A percentile compares a stretch with the other conserved stretches of the same genome.
Conservation (phyloP, 2,329 filamentous ascomycete species). For the Dothiorella sarmentorum region DNA sequence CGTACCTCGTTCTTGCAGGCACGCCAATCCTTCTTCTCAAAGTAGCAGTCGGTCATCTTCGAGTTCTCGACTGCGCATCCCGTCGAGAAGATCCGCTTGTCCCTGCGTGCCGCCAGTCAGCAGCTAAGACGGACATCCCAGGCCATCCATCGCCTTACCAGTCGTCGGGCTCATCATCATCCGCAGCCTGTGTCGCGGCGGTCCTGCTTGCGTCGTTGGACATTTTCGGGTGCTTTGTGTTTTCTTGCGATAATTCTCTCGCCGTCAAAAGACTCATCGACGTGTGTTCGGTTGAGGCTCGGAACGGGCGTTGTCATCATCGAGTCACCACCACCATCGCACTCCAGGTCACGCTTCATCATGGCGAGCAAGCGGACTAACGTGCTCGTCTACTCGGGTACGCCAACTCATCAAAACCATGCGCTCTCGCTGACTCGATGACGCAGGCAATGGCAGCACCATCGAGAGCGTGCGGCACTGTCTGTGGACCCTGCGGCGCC, state of each 20-base stretch:
- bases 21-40: slow-evolving; percentile 93
- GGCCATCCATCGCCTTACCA: slow-evolving; percentile 66
- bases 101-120: slow-evolving; percentile 56
- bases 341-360: slow-evolving; percentile 16
- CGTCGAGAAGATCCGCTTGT: slow-evolving; percentile 96
- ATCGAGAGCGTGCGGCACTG: slow-evolving; percentile 86
- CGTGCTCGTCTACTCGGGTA: slow-evolving; percentile 89
- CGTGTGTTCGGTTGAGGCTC: slow-evolving; percentile 26
- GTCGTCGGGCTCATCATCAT: slow-evolving; percentile 89
- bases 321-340: slow-evolving; percentile 26
- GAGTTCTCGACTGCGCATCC: slow-evolving; percentile 84
- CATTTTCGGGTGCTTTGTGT: slow-evolving; percentile 41
- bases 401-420: too few species aligned
- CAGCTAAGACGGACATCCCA: not conserved
- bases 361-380: slow-evolving; percentile 76
- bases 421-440: slow-evolving; percentile 22
- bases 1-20: slow-evolving; percentile 82
- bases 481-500: slow-evolving; percentile 77
- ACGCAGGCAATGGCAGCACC: slow-evolving; percentile 75
- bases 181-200: slow-evolving; percentile 38
- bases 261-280: not conserved
- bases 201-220: slow-evolving; percentile 53
- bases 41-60: slow-evolving; percentile 93
- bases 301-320: slow-evolving; percentile 28
- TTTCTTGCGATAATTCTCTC: not conserved